Base-by-base conservation (phyloP, 139 green algal species). In the Chlamydomonas applanata region DNA sequence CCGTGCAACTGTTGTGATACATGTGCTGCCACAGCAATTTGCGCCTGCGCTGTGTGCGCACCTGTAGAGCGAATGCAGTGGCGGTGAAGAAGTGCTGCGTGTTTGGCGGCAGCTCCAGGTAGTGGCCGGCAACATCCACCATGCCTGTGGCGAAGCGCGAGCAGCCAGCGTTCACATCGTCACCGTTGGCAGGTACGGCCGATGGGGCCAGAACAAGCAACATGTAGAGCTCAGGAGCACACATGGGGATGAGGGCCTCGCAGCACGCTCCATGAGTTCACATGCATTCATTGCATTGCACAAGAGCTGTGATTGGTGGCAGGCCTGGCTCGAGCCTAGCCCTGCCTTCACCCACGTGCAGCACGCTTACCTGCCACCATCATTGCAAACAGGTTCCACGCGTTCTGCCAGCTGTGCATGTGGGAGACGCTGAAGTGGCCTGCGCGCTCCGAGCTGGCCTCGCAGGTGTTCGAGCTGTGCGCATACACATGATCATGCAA, bases 31-130 rank as follows among this genome's bases (percentile, higher is more conserved):
- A n/a, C n/a, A n/a, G n/a, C n/a, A n/a, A n/a, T 19, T 19, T 65
- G 49, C 49, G 49, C 46, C 3, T 7, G 3, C 33, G 25, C 34
- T 4, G 3, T 57, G 59, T 17, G n/a, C 72, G 29, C 59, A 77
- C 72, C 72, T 77, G 57, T 25, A 77, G 40, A 1, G 24, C 29
- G 24, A 77, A 77, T 3, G 36, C 72, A 25, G 59, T 14, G 3
- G 44, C 72, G 5, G 36, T 46, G 44, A 77, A 71, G 59, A 69
- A 63, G 24, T 71, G 36, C 60, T 61, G 24, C 3, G 59, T 77
- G 60, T 64, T 64, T 25, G 46, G 2, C 20, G 72, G 72, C 44
- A 77, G 59, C 29, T 71, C 27, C 3, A 69, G 20, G 29, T 60
- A 44, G 22, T 34, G 56, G 44, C n/a, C 59, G 7, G 69, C 29